These are phyloP conservation scores for Wickerhamomyces bovis DNA, from an alignment of 805 yeast species.

Conservation along the genomic window DNA sequence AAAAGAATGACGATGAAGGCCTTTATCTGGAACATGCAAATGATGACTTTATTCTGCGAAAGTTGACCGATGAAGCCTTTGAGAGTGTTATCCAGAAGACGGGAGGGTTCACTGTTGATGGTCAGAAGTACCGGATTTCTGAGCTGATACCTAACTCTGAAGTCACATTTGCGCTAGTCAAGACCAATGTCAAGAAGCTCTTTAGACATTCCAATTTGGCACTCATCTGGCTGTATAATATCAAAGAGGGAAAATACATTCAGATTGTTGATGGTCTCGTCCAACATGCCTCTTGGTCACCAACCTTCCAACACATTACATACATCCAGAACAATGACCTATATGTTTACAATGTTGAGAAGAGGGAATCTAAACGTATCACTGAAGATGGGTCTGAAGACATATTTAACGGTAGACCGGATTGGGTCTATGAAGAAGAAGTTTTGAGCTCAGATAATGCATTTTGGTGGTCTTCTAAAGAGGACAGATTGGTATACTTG, in stretches of 20 bases:
- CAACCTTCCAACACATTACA: slow-evolving; percentile 47
- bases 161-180: slow-evolving; percentile 45
- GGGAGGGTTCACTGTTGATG: slow-evolving; percentile 36
- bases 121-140: slow-evolving; percentile 33
- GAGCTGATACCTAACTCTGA: slow-evolving; percentile 38
- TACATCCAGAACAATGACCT: slow-evolving; percentile 53
- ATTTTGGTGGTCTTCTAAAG: slow-evolving; percentile 72
- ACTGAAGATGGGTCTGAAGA: slow-evolving; percentile 45
- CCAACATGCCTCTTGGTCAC: slow-evolving; percentile 55
- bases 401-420: slow-evolving; percentile 64
- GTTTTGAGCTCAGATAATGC: slow-evolving; percentile 53
- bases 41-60: slow-evolving; percentile 24
- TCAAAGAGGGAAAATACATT: slow-evolving; percentile 28
- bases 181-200: slow-evolving; percentile 41
- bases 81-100: slow-evolving; percentile 21
- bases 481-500: slow-evolving; percentile 47
- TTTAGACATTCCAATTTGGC: slow-evolving; percentile 70
- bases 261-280: slow-evolving; percentile 19
- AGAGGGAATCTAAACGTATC: slow-evolving; percentile 11
- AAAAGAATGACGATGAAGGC: slow-evolving; percentile 38
- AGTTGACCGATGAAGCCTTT: slow-evolving; percentile 24
- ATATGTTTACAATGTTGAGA: slow-evolving; percentile 36
- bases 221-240: slow-evolving; percentile 55
- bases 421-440: slow-evolving; percentile 86
- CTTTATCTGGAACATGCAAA: slow-evolving; percentile 25